These are phyloP conservation scores for Toxicodendron radicans DNA, from an alignment of 345 rosid genomes.

Conservation along the genomic window DNA sequence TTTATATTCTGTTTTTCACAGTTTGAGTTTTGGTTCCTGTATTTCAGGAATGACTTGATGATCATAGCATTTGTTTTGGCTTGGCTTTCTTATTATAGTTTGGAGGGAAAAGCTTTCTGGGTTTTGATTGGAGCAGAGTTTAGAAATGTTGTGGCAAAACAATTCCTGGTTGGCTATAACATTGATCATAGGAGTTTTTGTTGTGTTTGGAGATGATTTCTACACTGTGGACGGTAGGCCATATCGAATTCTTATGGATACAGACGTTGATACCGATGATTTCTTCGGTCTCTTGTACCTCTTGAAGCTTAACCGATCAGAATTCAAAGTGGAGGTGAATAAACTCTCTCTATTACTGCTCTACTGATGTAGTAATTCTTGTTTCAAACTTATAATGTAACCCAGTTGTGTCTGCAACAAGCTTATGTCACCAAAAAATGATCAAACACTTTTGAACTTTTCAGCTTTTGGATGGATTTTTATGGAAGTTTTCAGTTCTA, in stretches of 20 bases:
- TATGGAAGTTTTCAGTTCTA: neutral
- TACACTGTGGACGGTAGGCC: slow-evolving; percentile 35
- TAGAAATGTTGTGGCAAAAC: slow-evolving; percentile 31
- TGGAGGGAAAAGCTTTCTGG: slow-evolving; percentile 10
- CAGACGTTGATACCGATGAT: slow-evolving; percentile 91
- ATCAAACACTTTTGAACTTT: neutral
- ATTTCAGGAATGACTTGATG: slow-evolving; percentile 9
- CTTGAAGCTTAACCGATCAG: slow-evolving; percentile 77
- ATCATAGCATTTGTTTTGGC: slow-evolving; percentile 14
- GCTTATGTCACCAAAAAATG: neutral
- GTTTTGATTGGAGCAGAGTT: slow-evolving; percentile 18
- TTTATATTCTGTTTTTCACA: neutral
- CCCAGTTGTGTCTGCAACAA: neutral
- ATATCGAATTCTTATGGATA: slow-evolving; percentile 69
- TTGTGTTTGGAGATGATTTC: slow-evolving; percentile 20
- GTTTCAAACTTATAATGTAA: neutral
- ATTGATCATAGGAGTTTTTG: slow-evolving; percentile 21
- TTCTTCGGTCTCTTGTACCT: slow-evolving; percentile 80
- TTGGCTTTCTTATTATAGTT: neutral
- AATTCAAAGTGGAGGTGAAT: slow-evolving; percentile 71
- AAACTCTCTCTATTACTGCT: neutral
- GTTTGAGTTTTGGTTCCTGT: neutral
- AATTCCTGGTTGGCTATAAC: slow-evolving; percentile 21
- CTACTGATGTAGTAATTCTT: neutral
- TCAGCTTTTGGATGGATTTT: neutral